phyloP scores from a whole-genome alignment of 225 moss, liverwort and hornwort genomes.

The Pleurozium schreberi region DNA sequence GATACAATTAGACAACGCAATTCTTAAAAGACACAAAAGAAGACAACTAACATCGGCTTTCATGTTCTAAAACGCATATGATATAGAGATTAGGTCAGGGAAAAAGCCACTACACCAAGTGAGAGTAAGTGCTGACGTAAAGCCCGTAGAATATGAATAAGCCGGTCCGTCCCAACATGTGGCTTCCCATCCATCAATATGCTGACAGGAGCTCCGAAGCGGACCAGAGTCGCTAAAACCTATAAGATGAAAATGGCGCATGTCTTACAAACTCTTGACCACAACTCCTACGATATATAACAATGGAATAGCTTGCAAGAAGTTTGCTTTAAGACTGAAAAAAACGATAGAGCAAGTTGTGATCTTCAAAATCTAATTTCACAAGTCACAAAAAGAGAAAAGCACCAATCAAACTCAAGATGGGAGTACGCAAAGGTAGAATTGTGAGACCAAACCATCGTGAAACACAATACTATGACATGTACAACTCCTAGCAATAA shows the following conservation, averaged over 20 bases:
- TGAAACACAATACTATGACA: not conserved
- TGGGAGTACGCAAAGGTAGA: not conserved
- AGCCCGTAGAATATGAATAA: conserved; percentile 64
- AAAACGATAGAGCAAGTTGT: not conserved
- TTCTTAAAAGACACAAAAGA: not conserved
- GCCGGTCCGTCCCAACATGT: conserved; percentile 89
- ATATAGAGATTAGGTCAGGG: not conserved
- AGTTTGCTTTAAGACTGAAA: not conserved
- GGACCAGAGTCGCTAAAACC: conserved; percentile 88
- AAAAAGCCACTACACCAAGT: conserved; percentile 61
- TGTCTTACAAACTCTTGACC: not conserved
- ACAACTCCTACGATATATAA: not conserved
- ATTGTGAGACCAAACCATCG: not conserved
- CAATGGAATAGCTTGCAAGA: not conserved
- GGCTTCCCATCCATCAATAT: conserved; percentile 95
- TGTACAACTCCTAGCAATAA: not conserved
- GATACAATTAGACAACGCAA: not conserved
- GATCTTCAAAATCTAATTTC: not conserved
- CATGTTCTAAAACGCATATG: not conserved
- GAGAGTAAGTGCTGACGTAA: conserved; percentile 64
- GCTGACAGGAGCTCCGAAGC: conserved; percentile 79
- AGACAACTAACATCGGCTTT: not conserved
- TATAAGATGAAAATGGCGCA: conserved; percentile 5
- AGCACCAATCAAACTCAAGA: not conserved
- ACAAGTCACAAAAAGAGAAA: not conserved